Evolutionary conservation across 371 early-diverging fungal genomes (phyloP), one percentile per base, ranked within the genome.

Genomic region (Vairimorpha necatrix): DNA sequence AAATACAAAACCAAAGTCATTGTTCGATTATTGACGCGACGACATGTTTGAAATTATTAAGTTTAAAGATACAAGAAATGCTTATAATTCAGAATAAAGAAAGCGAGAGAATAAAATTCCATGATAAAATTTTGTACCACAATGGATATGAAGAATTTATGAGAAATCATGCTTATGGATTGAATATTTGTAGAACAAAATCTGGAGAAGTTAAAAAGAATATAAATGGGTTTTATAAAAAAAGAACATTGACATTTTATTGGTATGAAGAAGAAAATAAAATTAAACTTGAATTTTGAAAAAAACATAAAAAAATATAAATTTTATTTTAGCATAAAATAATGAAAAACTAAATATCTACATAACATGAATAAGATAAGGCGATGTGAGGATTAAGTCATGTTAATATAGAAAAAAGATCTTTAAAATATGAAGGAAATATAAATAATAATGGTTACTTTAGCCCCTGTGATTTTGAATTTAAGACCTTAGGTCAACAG

Each of bases 1-100:
- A 18, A 9, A 84, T 85, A 47, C 85, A 85, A 42, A 11, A 24
- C 0, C 58, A 28, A 22, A 53, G 26, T 6, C 85, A 85, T 69
- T 79, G 75, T 53, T 80, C 84, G 16, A 46, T 63, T 18, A 74
- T 71, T 38, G 84, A 85, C 76, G 81, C 85, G 24, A 18, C 42
- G 18, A 54, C 54, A 16, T 76, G 80, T 50, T 36, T 83, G 22
- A 30, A 76, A 16, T 65, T 80, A 20, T 62, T 84, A 22, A 38
- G 69, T 30, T 16, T 70, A 13, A 76, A 79, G 69, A 68, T 78
- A 66, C 36, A 63, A 24, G 47, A 78, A 36, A 50, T 73, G 22
- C 18, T 48, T n/a, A 58, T n/a, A 18, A 20, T 56, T n/a, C 26
- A 32, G 9, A 62, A 72, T 72, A 39, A 50, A 28, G 24, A 42